Conservation (phyloP, 768 basidiomycete species). For the Mycena rosella region DNA sequence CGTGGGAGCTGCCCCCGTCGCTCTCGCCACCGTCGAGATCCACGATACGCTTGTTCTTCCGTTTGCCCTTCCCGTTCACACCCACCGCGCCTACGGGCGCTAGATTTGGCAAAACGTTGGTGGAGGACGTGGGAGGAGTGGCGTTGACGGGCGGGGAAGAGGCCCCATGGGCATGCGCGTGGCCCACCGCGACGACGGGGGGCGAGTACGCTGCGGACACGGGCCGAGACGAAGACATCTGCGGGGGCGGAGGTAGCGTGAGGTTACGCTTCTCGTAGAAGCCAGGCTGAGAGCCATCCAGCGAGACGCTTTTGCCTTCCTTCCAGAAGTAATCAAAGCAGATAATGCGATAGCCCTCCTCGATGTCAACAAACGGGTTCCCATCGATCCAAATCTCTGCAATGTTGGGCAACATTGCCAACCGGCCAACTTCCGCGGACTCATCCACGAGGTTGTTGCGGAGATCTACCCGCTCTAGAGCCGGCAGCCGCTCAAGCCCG, state of each 20-base stretch:
- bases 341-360: slow-evolving; percentile 79
- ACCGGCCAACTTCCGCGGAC: slow-evolving; percentile 84
- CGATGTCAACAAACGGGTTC: slow-evolving; percentile 83
- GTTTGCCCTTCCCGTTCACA: slow-evolving; percentile 58
- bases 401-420: slow-evolving; percentile 85
- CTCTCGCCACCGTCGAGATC: slow-evolving; percentile 71
- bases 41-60: slow-evolving; percentile 84
- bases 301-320: slow-evolving; percentile 81
- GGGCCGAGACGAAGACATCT: slow-evolving; percentile 64
- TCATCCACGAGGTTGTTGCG: slow-evolving; percentile 86
- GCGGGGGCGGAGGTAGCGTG: slow-evolving; percentile 60
- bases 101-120: slow-evolving; percentile 61
- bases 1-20: slow-evolving; percentile 49
- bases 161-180: slow-evolving; percentile 42
- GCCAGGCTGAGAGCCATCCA: slow-evolving; percentile 81
- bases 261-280: slow-evolving; percentile 79
- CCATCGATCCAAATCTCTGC: slow-evolving; percentile 86
- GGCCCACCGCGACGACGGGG: slow-evolving; percentile 70
- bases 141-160: slow-evolving; percentile 33
- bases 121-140: slow-evolving; percentile 47
- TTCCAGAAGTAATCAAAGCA: slow-evolving; percentile 89
- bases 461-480: slow-evolving; percentile 88
- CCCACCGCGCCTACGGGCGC: slow-evolving; percentile 50
- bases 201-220: slow-evolving; percentile 67
- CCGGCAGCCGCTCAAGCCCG: slow-evolving; percentile 90